A percentile compares a stretch with the other conserved stretches of the same genome.
phyloP scores from a whole-genome alignment of 163 green algal species.

The Coccomyxa subellipsoidea region DNA sequence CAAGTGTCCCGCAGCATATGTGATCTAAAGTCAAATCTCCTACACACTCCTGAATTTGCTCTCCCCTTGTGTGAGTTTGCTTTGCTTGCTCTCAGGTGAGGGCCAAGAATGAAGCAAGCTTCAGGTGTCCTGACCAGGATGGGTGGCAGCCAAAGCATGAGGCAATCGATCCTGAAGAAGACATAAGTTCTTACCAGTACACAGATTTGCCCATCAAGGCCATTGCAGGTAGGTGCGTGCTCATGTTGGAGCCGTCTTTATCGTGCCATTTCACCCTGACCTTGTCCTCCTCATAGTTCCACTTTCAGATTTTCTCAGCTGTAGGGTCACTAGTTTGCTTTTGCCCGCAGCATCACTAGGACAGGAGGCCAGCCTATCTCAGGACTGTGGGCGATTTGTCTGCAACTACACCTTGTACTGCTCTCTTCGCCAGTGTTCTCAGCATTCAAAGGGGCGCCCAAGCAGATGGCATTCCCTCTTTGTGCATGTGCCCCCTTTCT shows the following conservation, averaged over 20 bases:
- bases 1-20: neutral
- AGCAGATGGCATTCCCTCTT: neutral
- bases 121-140: neutral
- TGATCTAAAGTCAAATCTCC: no score
- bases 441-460: neutral
- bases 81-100: neutral
- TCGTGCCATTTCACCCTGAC: no score
- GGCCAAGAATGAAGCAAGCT: conserved; percentile 5
- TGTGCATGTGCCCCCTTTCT: conserved; percentile 6
- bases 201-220: neutral
- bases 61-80: no score
- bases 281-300: neutral
- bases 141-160: neutral
- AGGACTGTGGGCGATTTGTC: conserved; percentile 5
- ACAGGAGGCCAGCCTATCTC: neutral
- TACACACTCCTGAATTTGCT: no score
- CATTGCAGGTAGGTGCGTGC: neutral
- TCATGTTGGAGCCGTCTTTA: neutral
- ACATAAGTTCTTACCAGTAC: neutral
- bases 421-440: neutral
- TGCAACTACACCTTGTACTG: conserved; percentile 13
- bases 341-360: neutral
- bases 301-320: neutral
- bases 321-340: neutral
- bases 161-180: neutral